Conservation (phyloP, 768 basidiomycete species). For the Mycena metata region DNA sequence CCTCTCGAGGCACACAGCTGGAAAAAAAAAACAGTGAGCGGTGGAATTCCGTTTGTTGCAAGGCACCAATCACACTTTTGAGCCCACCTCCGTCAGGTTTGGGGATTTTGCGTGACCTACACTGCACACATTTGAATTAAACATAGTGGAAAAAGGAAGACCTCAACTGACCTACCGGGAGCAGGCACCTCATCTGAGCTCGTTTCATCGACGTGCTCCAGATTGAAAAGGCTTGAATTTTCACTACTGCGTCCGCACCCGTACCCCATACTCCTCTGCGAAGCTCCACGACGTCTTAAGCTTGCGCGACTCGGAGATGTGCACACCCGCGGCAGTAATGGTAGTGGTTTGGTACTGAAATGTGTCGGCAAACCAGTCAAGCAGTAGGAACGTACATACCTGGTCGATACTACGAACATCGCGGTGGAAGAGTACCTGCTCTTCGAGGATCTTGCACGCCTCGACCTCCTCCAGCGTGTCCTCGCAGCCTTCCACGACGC, state of each 20-base stretch:
- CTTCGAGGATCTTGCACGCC: slow-evolving; percentile 83
- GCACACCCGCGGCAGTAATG: slow-evolving; percentile 81
- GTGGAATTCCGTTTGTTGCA: too few species aligned
- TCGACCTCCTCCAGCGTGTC: slow-evolving; percentile 82
- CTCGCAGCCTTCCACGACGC: slow-evolving; percentile 88
- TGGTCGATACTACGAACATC: slow-evolving; percentile 97
- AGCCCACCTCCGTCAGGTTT: too few species aligned
- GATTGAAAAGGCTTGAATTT: too few species aligned
- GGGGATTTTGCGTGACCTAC: too few species aligned
- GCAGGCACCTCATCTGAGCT: too few species aligned
- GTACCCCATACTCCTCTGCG: slow-evolving; percentile 93
- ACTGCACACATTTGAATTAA: too few species aligned
- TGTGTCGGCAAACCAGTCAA: background rate
- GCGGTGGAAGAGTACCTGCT: slow-evolving; percentile 94
- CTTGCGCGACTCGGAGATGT: slow-evolving; percentile 82
- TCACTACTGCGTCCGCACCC: slow-evolving; percentile 62
- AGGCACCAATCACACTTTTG: too few species aligned
- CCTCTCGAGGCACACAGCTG: too few species aligned
- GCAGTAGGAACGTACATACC: slow-evolving; percentile 56
- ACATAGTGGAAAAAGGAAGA: too few species aligned
- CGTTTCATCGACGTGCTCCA: too few species aligned
- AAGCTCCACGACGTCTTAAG: slow-evolving; percentile 91
- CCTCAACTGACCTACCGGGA: too few species aligned
- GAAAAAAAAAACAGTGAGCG: too few species aligned
- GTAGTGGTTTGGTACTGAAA: slow-evolving; percentile 94